Conservation (phyloP, 176 grass and related monocot species). For the Phoenix roebelenii region DNA sequence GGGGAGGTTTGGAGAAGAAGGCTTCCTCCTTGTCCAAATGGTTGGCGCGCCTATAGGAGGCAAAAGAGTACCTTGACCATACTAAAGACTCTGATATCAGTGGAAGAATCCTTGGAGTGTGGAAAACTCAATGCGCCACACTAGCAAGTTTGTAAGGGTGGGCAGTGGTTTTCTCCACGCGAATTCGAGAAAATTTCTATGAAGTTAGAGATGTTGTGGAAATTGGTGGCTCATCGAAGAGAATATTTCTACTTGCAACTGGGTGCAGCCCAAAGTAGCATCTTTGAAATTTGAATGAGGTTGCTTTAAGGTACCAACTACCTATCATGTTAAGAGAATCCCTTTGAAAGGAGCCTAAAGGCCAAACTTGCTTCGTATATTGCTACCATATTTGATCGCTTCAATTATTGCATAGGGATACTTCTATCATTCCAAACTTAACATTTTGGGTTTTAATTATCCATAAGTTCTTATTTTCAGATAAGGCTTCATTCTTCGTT, state of each 20-base stretch:
- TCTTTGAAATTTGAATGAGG: constrained; percentile 70
- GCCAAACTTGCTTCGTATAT: too few species aligned
- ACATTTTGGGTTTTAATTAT: too few species aligned
- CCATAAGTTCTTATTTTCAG: too few species aligned
- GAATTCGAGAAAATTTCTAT: constrained; percentile 5
- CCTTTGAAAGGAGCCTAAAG: constrained; percentile 9
- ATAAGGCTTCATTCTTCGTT: too few species aligned
- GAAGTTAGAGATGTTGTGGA: constrained; percentile 4
- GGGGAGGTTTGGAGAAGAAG: too few species aligned
- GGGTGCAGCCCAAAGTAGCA: constrained; percentile 23
- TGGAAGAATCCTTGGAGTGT: not conserved
- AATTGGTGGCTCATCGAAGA: constrained; percentile 18
- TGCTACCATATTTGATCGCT: too few species aligned
- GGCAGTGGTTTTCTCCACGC: constrained; percentile 18
- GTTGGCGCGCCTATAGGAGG: too few species aligned
- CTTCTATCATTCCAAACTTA: too few species aligned
- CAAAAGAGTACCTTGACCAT: too few species aligned
- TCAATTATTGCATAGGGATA: too few species aligned
- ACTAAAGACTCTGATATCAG: too few species aligned
- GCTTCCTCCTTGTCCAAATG: too few species aligned
- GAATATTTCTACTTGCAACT: constrained; percentile 38
- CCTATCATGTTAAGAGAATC: constrained; percentile 19
- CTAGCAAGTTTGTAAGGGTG: not conserved
- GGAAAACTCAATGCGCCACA: not conserved
- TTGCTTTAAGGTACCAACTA: constrained; percentile 52